phyloP scores from a whole-genome alignment of 192 early-diverging fungal species.

The Dissophora ornata region DNA sequence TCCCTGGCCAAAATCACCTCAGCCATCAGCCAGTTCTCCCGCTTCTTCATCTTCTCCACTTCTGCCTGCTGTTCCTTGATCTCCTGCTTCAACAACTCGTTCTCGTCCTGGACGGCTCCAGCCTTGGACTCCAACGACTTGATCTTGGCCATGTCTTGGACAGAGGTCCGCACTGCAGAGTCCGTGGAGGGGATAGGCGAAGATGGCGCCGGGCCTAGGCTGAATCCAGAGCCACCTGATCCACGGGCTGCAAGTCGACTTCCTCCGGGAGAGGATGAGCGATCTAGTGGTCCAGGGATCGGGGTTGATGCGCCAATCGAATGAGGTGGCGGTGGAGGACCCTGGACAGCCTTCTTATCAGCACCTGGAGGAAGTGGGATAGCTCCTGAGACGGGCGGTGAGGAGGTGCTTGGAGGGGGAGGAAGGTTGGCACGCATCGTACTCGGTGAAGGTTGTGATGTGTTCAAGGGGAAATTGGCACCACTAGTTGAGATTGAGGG shows the following conservation, averaged over 20 bases:
- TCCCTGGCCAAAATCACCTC: constrained; percentile 30
- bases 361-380: constrained; percentile 10
- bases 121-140: constrained; percentile 17
- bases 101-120: constrained; percentile 22
- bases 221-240: constrained; percentile 19
- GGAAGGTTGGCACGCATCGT: constrained; percentile 18
- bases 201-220: constrained; percentile 15
- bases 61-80: constrained; percentile 6
- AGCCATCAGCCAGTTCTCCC: constrained; percentile 42
- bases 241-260: constrained; percentile 8
- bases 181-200: not conserved
- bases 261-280: constrained; percentile 21
- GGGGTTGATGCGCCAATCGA: constrained; percentile 28
- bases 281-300: constrained; percentile 46
- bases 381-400: constrained; percentile 17
- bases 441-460: not conserved
- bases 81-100: constrained; percentile 17
- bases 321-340: constrained; percentile 9
- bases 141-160: constrained; percentile 17
- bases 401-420: constrained; percentile 15
- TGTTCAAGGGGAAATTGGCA: not conserved
- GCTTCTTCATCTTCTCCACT: constrained; percentile 28
- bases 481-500: constrained; percentile 1
- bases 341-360: not conserved
- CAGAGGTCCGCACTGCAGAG: not conserved